phyloP scores from a whole-genome alignment of 805 yeast genomes.

The Starmerella ratchasimensis region DNA sequence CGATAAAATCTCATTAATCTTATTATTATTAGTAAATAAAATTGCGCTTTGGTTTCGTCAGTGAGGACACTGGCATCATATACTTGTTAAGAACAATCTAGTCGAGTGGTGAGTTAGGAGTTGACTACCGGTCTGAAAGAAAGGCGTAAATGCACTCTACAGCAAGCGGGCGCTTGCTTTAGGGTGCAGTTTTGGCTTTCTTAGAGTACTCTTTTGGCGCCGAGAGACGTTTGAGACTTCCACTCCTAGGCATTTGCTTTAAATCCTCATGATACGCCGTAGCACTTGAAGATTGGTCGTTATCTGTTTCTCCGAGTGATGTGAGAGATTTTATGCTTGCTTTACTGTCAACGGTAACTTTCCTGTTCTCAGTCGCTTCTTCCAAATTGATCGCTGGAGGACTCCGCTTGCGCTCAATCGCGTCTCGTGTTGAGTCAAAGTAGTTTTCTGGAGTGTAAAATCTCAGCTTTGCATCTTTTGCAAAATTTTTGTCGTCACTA shows the following conservation, averaged over 20 bases:
- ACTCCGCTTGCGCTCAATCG: too few species aligned
- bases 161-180: slow-evolving; percentile 6
- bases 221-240: too few species aligned
- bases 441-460: slow-evolving; percentile 65
- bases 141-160: neutral
- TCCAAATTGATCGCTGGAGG: too few species aligned
- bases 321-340: too few species aligned
- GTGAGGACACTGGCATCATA: slow-evolving; percentile 18
- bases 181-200: neutral
- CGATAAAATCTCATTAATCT: neutral
- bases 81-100: neutral
- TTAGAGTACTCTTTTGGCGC: neutral
- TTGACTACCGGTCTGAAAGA: neutral
- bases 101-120: neutral
- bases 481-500: slow-evolving; percentile 64
- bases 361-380: too few species aligned
- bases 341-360: too few species aligned
- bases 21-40: slow-evolving; percentile 11
- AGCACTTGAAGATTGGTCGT: too few species aligned
- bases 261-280: too few species aligned
- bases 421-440: slow-evolving; percentile 25
- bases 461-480: slow-evolving; percentile 37
- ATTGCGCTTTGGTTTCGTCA: slow-evolving; percentile 11
- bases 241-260: too few species aligned
- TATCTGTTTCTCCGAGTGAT: too few species aligned